A percentile compares a stretch with the other conserved stretches of the same genome.
phyloP scores from a whole-genome alignment of 345 rosid genomes.

The Hibiscus mutabilis region DNA sequence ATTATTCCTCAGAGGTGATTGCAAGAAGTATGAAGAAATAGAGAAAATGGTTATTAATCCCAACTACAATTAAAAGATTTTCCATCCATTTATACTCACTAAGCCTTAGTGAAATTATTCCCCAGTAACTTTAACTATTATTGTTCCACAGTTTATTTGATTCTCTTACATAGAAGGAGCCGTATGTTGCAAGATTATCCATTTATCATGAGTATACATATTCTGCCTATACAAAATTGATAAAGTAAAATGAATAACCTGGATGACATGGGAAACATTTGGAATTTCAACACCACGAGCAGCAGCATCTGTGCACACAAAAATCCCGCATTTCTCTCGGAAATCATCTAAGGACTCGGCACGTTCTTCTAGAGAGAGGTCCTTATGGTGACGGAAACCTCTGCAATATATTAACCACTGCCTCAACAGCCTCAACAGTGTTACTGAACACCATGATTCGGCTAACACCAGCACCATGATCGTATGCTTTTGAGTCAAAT shows the following conservation, averaged over 20 bases:
- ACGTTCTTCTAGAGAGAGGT: constrained; percentile 70
- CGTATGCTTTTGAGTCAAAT: constrained; percentile 18
- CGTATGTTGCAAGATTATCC: too few relatives aligned
- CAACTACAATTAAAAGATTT: too few relatives aligned
- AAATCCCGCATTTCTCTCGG: constrained; percentile 70
- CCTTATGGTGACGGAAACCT: constrained; percentile 74
- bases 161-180: too few relatives aligned
- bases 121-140: too few relatives aligned
- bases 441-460: constrained; percentile 95
- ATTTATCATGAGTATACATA: too few relatives aligned
- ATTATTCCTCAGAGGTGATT: not conserved
- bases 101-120: too few relatives aligned
- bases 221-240: not conserved
- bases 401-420: constrained; percentile 65
- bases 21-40: too few relatives aligned
- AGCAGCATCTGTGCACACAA: constrained; percentile 97
- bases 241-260: constrained; percentile 40
- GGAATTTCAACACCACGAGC: constrained; percentile 97
- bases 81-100: too few relatives aligned
- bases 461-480: constrained; percentile 23
- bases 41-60: too few relatives aligned
- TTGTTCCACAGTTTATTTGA: too few relatives aligned
- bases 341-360: constrained; percentile 55
- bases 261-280: constrained; percentile 82
- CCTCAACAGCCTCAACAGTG: constrained; percentile 86